A percentile compares a stretch with the other conserved stretches of the same genome.
These are phyloP conservation scores for Skeletonema grethae DNA, from an alignment of 108 stramenopile genomes.

Conservation along the genomic window DNA sequence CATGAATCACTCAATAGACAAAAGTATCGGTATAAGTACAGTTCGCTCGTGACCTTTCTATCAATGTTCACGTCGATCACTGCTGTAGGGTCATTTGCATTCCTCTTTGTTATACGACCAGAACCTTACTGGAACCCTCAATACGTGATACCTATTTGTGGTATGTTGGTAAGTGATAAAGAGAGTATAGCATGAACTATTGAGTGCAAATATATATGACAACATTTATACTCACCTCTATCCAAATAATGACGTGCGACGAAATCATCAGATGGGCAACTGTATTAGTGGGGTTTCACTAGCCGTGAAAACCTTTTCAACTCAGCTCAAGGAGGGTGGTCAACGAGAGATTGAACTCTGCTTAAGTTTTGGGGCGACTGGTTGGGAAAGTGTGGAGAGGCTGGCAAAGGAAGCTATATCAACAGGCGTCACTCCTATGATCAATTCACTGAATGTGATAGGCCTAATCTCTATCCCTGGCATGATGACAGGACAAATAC, in stretches of 20 bases:
- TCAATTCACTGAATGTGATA: slow-evolving; percentile 68
- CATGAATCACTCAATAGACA: slow-evolving; percentile 68
- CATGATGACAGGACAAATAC: slow-evolving; percentile 96
- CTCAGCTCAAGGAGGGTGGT: slow-evolving; percentile 54
- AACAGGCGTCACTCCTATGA: slow-evolving; percentile 55
- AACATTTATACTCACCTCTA: no score
- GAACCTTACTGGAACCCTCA: slow-evolving; percentile 74
- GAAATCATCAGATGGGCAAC: slow-evolving; percentile 60
- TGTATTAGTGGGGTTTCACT: slow-evolving; percentile 78
- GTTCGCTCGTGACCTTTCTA: slow-evolving; percentile 51
- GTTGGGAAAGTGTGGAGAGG: slow-evolving; percentile 54
- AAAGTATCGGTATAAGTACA: slow-evolving; percentile 69
- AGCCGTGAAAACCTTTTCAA: slow-evolving; percentile 63
- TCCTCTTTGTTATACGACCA: slow-evolving; percentile 67
- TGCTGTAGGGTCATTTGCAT: slow-evolving; percentile 64
- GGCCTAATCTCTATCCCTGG: slow-evolving; percentile 90
- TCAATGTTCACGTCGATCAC: slow-evolving; percentile 55
- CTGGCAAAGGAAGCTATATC: slow-evolving; percentile 53
- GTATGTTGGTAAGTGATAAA: slow-evolving; percentile 66
- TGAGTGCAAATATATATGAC: neutral
- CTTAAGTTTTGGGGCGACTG: slow-evolving; percentile 68
- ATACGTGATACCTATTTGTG: slow-evolving; percentile 85
- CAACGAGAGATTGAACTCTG: slow-evolving; percentile 56
- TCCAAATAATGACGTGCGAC: neutral
- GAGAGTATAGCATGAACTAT: neutral